A percentile compares a stretch with the other conserved stretches of the same genome.
Evolutionary conservation across 495 filamentous ascomycete species (phyloP).

Genomic region (Xylaria palmicola): DNA sequence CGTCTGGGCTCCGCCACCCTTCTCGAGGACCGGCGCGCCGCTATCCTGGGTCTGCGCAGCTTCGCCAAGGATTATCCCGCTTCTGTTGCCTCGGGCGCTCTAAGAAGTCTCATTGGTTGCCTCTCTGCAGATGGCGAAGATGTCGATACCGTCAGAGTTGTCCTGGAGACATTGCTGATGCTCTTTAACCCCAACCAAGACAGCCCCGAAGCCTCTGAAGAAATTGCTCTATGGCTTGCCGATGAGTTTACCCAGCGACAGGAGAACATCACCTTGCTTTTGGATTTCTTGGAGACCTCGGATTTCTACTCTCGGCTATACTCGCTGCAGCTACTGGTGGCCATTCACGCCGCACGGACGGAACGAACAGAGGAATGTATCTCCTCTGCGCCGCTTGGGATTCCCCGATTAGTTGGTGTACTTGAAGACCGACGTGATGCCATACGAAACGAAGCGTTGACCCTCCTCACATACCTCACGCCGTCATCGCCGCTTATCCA

Average conservation of each 20-base stretch:
- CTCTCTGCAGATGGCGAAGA: constrained; percentile 87
- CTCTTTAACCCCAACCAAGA: constrained; percentile 67
- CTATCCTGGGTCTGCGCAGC: constrained; percentile 88
- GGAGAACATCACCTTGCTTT: constrained; percentile 91
- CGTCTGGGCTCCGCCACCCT: constrained; percentile 84
- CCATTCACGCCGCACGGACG: constrained; percentile 80
- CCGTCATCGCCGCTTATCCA: constrained; percentile 65
- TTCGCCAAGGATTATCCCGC: constrained; percentile 96
- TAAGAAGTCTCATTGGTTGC: constrained; percentile 81
- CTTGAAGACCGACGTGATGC: constrained; percentile 87
- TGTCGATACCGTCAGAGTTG: constrained; percentile 92
- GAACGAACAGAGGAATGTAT: constrained; percentile 97
- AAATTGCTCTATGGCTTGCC: constrained; percentile 94
- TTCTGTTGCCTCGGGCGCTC: constrained; percentile 87
- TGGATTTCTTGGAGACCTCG: constrained; percentile 80
- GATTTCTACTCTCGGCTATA: constrained; percentile 96
- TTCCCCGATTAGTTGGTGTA: constrained; percentile 77
- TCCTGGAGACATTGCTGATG: constrained; percentile 91
- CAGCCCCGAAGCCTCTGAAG: constrained; percentile 89
- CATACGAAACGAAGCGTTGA: constrained; percentile 71
- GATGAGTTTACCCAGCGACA: constrained; percentile 98
- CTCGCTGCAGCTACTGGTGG: constrained; percentile 83
- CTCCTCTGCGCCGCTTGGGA: constrained; percentile 81
- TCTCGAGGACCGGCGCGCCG: constrained; percentile 88
- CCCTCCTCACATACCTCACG: constrained; percentile 52